Evolutionary conservation across 345 rosid genomes (phyloP), one percentile per base, ranked within the genome.

Genomic region (Schrenkiella parvula): DNA sequence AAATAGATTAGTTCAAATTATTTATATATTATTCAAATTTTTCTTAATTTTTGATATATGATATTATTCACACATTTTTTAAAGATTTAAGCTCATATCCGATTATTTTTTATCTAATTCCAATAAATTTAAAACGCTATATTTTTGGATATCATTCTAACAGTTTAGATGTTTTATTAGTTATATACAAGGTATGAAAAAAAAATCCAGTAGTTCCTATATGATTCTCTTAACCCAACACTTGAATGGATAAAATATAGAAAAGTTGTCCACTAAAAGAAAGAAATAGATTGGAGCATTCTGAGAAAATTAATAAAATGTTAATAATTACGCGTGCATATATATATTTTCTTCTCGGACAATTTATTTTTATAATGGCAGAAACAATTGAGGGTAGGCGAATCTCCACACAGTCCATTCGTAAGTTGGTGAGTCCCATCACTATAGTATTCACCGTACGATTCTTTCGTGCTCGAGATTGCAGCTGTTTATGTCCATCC

Each of bases 271-370:
- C 15, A 48, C 5, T 1, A 8, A 41, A 6, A 12, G 1, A 39
- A 22, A 7, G 17, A 15, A 10, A 48, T 43, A 39, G 34, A 17
- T 58, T 58, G 48, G 28, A 58, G 48, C 65, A 61, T 50, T 51
- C 43, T 26, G 15, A 31, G 17, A 15, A 15, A 41, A 19, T 19
- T 14, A 10, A 25, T 8, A 8, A 0, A 32, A 53, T 44, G 66
- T 35, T 57, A 66, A 57, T 66, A 57, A 38, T 66, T 47, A 66
- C 72, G 78, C 78, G 66, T 73, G 78, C 53, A 12, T 66, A 66
- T 50, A 12, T 66, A 66, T 50, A 56, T 56, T 18, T 66, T 57
- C 6, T 46, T 57, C 8, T 57, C 4, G 13, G 21, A 51, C 15
- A 14, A 14, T 14, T 61, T 51, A 6, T n/a, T 18, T 61, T 71